phyloP scores from a whole-genome alignment of 2,329 filamentous ascomycete species.

The Pseudohalonectria lignicola region DNA sequence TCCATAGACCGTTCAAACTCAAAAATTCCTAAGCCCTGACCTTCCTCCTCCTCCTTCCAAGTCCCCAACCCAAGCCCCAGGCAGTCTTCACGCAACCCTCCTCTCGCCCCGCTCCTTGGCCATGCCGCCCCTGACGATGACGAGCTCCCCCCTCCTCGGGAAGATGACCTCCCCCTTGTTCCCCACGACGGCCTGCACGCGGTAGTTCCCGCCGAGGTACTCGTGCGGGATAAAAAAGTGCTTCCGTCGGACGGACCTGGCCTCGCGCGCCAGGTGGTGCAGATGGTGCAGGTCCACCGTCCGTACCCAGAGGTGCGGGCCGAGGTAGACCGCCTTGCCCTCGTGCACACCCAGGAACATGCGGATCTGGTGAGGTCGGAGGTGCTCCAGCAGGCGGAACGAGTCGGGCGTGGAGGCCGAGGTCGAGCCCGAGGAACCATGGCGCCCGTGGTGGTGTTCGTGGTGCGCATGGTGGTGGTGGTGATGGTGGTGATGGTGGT shows the following conservation, averaged over 20 bases:
- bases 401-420: not conserved
- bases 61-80: too few relatives aligned
- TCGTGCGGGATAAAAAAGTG: conserved; percentile 4
- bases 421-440: too few relatives aligned
- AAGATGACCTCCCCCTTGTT: conserved; percentile 1
- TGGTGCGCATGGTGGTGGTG: too few relatives aligned
- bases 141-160: conserved; percentile 1
- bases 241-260: not conserved
- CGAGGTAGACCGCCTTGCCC: conserved; percentile 2
- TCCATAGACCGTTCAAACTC: too few relatives aligned
- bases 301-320: conserved; percentile 2
- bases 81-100: too few relatives aligned
- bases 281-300: conserved; percentile 3
- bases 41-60: too few relatives aligned
- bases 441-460: too few relatives aligned
- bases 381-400: conserved; percentile 1
- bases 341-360: conserved; percentile 1
- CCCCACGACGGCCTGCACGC: conserved; percentile 2
- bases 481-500: too few relatives aligned
- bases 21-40: too few relatives aligned
- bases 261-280: not conserved
- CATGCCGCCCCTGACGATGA: not conserved
- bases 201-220: conserved; percentile 3
- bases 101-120: too few relatives aligned
- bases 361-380: conserved; percentile 1